Base-by-base conservation (phyloP, 352 stramenopile genomes). In the Phytopythium kandeliae region DNA sequence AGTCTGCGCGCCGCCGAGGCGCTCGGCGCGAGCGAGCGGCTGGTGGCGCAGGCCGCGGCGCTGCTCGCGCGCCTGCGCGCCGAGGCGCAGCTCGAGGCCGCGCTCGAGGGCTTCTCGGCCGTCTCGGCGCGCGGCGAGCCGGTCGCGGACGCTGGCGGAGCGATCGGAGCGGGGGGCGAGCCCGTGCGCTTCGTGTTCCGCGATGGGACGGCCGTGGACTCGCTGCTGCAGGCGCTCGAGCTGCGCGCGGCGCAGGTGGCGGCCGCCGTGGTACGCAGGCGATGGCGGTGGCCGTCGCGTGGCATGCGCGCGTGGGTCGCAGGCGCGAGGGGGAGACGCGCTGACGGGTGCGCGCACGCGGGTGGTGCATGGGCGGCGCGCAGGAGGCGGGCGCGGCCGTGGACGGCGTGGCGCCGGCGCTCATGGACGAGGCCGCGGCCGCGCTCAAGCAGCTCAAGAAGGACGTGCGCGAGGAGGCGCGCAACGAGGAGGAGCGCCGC, bases 361-460 rank as follows among this genome's bases (percentile, higher is more conserved):
- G n/a, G n/a, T n/a, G n/a, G n/a, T n/a, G n/a, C n/a, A n/a, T n/a
- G n/a, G n/a, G n/a, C n/a, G n/a, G n/a, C n/a, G n/a, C n/a, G 19
- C 46, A 71, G 75, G 78, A 91, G 19, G 45, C 55, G 15, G 72
- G 67, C 3, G 43, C 60, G 5, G 54, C 63, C 0, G 54, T 88
- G 0, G 73, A 87, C 37, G 72, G 67, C 1, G 71, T 90, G n/a
- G 82, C 78, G 16, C 0, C 59, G 5, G 36, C 52, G 21, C 48
- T 92, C 36, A 62, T 92, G 37, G 82, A 93, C 28, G 74, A 92
- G 56, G 70, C 60, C 4, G 65, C 55, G 1, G 70, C 63, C 26
- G 15, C 77, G 13, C 58, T 91, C 21, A 89, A 89, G 53, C 82
- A 90, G 48, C 64, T 92, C 11, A 93, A 90, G 57, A 89, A 90